Conservation (phyloP, 139 green algal genomes). For the Volvox africanus region DNA sequence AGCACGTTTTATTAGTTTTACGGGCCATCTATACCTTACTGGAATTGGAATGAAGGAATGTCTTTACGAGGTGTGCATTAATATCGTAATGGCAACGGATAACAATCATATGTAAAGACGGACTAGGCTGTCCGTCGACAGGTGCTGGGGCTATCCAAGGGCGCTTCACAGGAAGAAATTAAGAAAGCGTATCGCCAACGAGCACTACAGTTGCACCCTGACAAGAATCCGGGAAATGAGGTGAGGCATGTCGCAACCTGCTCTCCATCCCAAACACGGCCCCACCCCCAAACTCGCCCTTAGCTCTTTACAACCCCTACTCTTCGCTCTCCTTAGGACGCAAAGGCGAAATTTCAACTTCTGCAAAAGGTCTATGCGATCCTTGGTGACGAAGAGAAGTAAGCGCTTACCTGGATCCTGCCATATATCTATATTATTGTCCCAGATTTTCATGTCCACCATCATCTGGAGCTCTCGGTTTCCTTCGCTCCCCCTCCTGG, state of each 20-base stretch:
- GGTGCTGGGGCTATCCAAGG: conserved; percentile 74
- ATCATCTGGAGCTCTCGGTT: no score
- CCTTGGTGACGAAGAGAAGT: conserved; percentile 89
- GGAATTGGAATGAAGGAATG: conserved; percentile 9
- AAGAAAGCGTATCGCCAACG: conserved; percentile 90
- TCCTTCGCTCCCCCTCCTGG: no score
- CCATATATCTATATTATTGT: no score
- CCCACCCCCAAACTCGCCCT: no score
- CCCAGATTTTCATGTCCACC: no score
- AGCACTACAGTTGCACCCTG: conserved; percentile 90
- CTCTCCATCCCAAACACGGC: no score
- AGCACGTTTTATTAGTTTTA: no score
- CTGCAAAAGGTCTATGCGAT: conserved; percentile 93
- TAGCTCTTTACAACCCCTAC: not conserved
- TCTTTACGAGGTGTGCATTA: conserved; percentile 63
- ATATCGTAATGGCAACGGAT: not conserved
- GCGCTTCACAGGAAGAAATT: conserved; percentile 78
- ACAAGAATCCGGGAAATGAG: conserved; percentile 84
- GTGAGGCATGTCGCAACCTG: not conserved
- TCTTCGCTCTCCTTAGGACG: conserved; percentile 57
- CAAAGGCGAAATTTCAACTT: conserved; percentile 87
- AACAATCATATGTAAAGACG: not conserved
- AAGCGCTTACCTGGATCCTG: conserved; percentile 9
- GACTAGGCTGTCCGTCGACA: conserved; percentile 49
- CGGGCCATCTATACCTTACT: no score